Evolutionary conservation across 768 basidiomycete genomes (phyloP), one percentile per base, ranked within the genome.

Genomic region (Amanita rimosa): DNA sequence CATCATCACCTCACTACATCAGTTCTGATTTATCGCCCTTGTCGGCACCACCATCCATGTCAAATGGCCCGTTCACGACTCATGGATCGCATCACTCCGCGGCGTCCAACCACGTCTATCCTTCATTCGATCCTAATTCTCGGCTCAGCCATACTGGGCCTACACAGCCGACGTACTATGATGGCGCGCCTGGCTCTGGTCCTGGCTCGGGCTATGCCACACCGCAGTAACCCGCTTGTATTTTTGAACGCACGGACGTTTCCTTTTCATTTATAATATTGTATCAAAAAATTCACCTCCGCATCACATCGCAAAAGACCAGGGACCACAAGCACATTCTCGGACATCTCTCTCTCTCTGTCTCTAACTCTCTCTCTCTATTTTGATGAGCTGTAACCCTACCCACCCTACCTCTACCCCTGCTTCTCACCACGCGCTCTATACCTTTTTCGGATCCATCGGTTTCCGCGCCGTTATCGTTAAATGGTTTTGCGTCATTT

Each of bases 21-120:
- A 58, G 64, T 46, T 66, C 67, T 42, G 69, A 69, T 17, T 67
- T 77, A 17, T 35, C 48, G 11, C 75, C 79, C 7, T 66, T 79
- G 56, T 74, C 77, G 16, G 74, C 77, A 4, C 70, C 76, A 0
- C 65, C 76, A 17, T 68, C 77, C 44, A 60, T 78, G 54, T 65
- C 74, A 26, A 63, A 61, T 48, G 70, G 72, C 54, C 68, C 70
- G 2, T 74, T 70, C 54, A 65, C 64, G 21, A 59, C 63, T 13
- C 62, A 64, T 44, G 52, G 55, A 35, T 63, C 64, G 24, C 65
- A 65, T 44, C 58, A 61, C 33, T 16, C 55, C 59, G 57, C 62
- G 60, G 48, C 60, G 55, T 24, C 59, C 58, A 56, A 40, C 16
- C 61, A 64, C 39, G 62, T 64, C 43, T 72, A 69, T 51, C 62